phyloP scores from a whole-genome alignment of 768 basidiomycete genomes.

The Boletus rex-veris region DNA sequence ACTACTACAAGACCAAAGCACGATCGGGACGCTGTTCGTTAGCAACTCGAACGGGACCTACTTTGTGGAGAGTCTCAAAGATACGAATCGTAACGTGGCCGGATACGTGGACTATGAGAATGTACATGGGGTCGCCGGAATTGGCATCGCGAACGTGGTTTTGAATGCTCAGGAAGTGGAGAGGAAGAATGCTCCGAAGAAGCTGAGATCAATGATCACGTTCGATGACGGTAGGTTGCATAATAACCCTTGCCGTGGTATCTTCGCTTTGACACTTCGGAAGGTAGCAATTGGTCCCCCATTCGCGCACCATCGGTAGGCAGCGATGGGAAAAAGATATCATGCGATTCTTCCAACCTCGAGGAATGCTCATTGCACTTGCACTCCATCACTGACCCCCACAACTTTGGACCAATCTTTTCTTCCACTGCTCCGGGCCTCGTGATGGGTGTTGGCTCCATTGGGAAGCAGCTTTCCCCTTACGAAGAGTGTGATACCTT shows the following conservation, averaged over 20 bases:
- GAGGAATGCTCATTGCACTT: constrained; percentile 82
- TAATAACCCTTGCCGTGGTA: neutral
- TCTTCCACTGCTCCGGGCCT: constrained; percentile 93
- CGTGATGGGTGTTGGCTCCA: constrained; percentile 94
- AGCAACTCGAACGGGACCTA: constrained; percentile 95
- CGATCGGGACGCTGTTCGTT: constrained; percentile 89
- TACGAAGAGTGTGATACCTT: constrained; percentile 94
- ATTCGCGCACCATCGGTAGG: constrained; percentile 60
- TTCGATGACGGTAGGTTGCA: constrained; percentile 74
- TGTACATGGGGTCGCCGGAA: constrained; percentile 81
- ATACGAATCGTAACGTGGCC: constrained; percentile 85
- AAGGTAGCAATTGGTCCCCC: constrained; percentile 72
- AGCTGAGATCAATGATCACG: constrained; percentile 75
- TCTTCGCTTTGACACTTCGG: neutral
- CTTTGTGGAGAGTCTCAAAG: constrained; percentile 86
- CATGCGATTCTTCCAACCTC: constrained; percentile 55
- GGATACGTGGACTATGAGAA: constrained; percentile 95
- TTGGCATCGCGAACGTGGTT: constrained; percentile 89
- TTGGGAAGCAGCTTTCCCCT: constrained; percentile 61
- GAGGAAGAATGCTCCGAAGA: constrained; percentile 61
- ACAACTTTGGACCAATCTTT: constrained; percentile 93
- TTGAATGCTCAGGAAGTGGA: constrained; percentile 82
- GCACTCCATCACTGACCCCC: constrained; percentile 87
- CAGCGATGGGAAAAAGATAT: constrained; percentile 54
- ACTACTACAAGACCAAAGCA: constrained; percentile 58